Base-by-base conservation (phyloP, 2,329 filamentous ascomycete species). In the Chaetomiaceae sp. region DNA sequence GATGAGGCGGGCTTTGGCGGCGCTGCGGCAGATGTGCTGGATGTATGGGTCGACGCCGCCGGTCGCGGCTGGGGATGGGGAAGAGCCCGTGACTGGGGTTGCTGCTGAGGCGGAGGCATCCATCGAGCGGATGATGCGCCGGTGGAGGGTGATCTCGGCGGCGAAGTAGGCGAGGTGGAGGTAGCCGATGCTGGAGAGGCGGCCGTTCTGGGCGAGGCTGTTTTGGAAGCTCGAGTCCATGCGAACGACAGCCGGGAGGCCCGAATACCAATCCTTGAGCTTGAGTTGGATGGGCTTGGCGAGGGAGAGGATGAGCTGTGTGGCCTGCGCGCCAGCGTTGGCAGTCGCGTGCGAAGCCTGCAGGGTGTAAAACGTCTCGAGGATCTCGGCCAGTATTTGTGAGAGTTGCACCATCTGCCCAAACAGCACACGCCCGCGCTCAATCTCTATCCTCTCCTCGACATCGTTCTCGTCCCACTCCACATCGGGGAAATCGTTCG, bases 111-210 rank as follows among this genome's bases (percentile, higher is more conserved):
- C 61, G 10, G 73, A 67, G 17, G 72, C 63, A 38, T 65, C 60
- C 14, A 96, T 76, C 1, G 89, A 91, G 45, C 90, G 85, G 53
- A 96, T 88, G 62, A 96, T 96, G 61, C 88, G 87, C 9, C 91
- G 83, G 66, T 96, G 91, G 19, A 96, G 84, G 0, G 88, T 93
- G 63, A 96, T 96, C 70, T 96, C 91, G 3, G 89, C 89, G 2
- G 91, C 90, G 63, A 95, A 96, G 70, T 96, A 96, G 47, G 86
- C 89, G 44, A 96, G 79, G 67, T 96, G 91, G 10, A 96, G 78
- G 63, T 90, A 92, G 14, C 87, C 87, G 46, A 82, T 81, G 62
- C 79, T 82, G 17, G 78, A 81, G 12, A 83, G 69, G 17, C 76
- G 73, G 52, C 63, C 74, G 53, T 66, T 66, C 51, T 63, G 66